Evolutionary conservation across 805 yeast genomes (phyloP), one percentile per base, ranked within the genome.

Genomic region (Dipodascus geniculatus): DNA sequence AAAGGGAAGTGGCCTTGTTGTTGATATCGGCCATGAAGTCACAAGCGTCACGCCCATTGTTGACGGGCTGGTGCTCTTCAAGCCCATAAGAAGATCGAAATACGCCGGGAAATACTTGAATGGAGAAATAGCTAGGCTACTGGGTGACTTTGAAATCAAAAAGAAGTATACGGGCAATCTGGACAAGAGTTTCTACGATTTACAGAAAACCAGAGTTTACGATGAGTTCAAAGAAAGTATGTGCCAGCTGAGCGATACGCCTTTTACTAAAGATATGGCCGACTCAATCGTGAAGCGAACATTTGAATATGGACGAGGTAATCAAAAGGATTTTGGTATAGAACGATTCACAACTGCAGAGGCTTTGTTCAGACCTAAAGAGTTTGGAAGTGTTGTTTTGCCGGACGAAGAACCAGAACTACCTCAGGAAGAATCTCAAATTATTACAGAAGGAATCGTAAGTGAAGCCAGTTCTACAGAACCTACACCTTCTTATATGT

Each of bases 51-150:
- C 49, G 19, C 65, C 65, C 1, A 63, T 62, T 2, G 58, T 62
- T 9, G 89, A 85, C 61, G 96, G 96, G 42, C 76, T 78, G 16
- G 77, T 87, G 51, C 76, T 84, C 52, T 70, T 75, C 58, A 84
- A 83, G 64, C 58, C 63, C 2, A 55, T 59, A 3, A 52, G 53
- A 42, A 63, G 60, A 53, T 55, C 64, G 31, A 54, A 59, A 48
- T 61, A 54, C 64, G 96, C 90, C 2, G 98, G 97, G 6, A 91
- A 89, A 65, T 90, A 83, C 65, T 66, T 86, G 53, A 86, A 84
- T 65, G 73, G 79, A 52, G 87, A 85, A 68, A 71, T 82, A 1
- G 67, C 77, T 58, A 72, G 77, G 51, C 78, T 70, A 61, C 74
- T 75, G 57, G 68, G 71, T 54, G 66, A 64, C 17, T 69, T 65